phyloP scores from a whole-genome alignment of 495 filamentous ascomycete species.

The Apodospora peruviana region DNA sequence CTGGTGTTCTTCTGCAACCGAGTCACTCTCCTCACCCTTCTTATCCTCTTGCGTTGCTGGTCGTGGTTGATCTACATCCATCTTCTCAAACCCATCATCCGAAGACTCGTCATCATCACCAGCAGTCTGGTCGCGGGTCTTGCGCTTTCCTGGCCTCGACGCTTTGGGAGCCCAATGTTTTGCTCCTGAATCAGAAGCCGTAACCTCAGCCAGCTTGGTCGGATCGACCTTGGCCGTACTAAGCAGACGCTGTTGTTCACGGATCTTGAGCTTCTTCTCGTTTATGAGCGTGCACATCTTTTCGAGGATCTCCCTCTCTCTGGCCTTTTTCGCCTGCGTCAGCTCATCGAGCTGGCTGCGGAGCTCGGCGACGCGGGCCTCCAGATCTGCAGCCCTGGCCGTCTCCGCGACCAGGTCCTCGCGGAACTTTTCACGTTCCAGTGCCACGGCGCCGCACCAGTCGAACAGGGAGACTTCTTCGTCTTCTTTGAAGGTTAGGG shows the following conservation, averaged over 20 bases:
- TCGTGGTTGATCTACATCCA: slow-evolving; percentile 58
- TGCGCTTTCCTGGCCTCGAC: slow-evolving; percentile 47
- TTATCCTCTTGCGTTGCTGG: too few species aligned
- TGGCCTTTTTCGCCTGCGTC: slow-evolving; percentile 55
- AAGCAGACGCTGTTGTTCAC: slow-evolving; percentile 70
- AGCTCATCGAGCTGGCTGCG: slow-evolving; percentile 58
- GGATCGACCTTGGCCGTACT: slow-evolving; percentile 41
- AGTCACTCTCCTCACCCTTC: background rate
- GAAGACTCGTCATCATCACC: slow-evolving; percentile 37
- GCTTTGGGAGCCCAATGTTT: background rate
- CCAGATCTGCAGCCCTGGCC: slow-evolving; percentile 45
- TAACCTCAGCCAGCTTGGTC: background rate
- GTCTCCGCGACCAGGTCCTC: slow-evolving; percentile 39
- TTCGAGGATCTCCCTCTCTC: slow-evolving; percentile 64
- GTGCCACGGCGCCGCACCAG: slow-evolving; percentile 53
- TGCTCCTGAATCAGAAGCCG: too few species aligned
- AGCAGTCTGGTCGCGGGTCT: slow-evolving; percentile 23
- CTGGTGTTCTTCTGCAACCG: background rate
- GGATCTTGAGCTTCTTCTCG: slow-evolving; percentile 86
- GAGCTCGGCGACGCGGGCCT: slow-evolving; percentile 39
- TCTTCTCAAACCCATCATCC: slow-evolving; percentile 51
- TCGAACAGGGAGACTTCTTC: slow-evolving; percentile 65
- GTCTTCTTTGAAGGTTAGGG: slow-evolving; percentile 55
- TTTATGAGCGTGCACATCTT: slow-evolving; percentile 73
- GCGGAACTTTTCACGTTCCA: slow-evolving; percentile 22